A percentile compares a stretch with the other conserved stretches of the same genome.
These are phyloP conservation scores for Ceratocystis lukuohia DNA, from an alignment of 2,329 filamentous ascomycete genomes.

Conservation along the genomic window DNA sequence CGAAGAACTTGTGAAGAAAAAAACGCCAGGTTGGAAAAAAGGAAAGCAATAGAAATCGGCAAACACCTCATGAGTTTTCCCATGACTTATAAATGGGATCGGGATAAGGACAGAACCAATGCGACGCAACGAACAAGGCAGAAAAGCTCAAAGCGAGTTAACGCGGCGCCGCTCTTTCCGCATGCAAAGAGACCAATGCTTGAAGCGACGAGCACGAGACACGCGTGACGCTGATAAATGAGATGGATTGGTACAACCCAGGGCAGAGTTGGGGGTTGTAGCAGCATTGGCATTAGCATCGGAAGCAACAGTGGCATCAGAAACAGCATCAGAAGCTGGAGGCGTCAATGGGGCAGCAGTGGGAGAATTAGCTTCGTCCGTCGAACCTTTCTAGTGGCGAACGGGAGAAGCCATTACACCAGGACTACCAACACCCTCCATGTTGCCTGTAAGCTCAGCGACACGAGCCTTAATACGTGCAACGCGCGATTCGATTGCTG, in stretches of 20 bases:
- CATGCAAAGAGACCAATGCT: background rate
- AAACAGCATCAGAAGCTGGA: background rate
- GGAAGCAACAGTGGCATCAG: background rate
- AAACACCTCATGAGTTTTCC: background rate
- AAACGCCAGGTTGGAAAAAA: conserved; percentile 13
- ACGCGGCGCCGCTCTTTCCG: background rate
- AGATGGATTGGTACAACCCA: background rate
- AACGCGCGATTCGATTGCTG: conserved; percentile 89
- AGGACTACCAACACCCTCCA: conserved; percentile 43
- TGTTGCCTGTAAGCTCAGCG: conserved; percentile 79
- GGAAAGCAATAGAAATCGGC: conserved; percentile 16
- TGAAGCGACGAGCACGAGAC: background rate
- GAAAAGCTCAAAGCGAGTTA: conserved; percentile 1
- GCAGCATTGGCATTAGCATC: background rate
- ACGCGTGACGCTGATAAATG: background rate
- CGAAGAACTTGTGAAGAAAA: conserved; percentile 6
- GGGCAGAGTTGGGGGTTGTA: background rate
- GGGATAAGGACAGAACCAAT: background rate
- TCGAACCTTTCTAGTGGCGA: conserved; percentile 10
- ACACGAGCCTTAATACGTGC: conserved; percentile 96
- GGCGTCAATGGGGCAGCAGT: background rate
- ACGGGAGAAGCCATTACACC: conserved; percentile 26
- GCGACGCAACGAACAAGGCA: background rate
- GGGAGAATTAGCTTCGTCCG: conserved; percentile 1
- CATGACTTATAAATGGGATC: background rate